Conservation (phyloP, 2,329 filamentous ascomycete genomes). For the Fusarium tuaranense region DNA sequence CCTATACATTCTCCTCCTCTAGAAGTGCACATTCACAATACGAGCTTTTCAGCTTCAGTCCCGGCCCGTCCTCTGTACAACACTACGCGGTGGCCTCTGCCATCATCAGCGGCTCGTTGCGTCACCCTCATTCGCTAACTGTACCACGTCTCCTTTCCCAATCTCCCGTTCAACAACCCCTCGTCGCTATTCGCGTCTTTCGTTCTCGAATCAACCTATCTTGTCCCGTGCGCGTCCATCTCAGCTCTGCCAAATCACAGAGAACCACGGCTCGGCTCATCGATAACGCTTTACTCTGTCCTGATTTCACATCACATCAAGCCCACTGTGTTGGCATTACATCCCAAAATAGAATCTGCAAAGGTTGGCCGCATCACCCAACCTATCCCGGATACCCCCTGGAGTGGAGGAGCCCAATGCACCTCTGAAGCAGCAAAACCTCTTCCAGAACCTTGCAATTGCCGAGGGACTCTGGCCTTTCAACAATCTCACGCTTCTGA, state of each 20-base stretch:
- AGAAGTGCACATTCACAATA: not conserved
- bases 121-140: conserved; percentile 19
- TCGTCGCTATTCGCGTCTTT: not conserved
- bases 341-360: conserved; percentile 41
- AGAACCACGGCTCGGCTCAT: not conserved
- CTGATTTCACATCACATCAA: conserved; percentile 6
- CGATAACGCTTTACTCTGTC: conserved; percentile 1
- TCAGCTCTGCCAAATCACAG: not conserved
- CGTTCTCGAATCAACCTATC: not conserved
- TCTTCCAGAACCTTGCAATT: conserved; percentile 10
- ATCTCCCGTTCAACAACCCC: not conserved
- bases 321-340: conserved; percentile 38
- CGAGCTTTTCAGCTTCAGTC: conserved; percentile 12
- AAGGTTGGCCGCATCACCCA: conserved; percentile 35
- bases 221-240: not conserved
- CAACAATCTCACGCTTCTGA: not conserved
- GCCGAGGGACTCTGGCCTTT: not conserved
- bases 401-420: conserved; percentile 31
- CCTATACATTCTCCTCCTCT: not conserved
- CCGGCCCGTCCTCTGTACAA: conserved; percentile 15
- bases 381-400: conserved; percentile 36
- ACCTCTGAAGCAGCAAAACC: conserved; percentile 22
- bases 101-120: conserved; percentile 17
- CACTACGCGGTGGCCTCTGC: conserved; percentile 7
- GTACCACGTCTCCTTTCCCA: conserved; percentile 15